Base-by-base conservation (phyloP, 331 rosid genomes). In the Phaseolus coccineus region DNA sequence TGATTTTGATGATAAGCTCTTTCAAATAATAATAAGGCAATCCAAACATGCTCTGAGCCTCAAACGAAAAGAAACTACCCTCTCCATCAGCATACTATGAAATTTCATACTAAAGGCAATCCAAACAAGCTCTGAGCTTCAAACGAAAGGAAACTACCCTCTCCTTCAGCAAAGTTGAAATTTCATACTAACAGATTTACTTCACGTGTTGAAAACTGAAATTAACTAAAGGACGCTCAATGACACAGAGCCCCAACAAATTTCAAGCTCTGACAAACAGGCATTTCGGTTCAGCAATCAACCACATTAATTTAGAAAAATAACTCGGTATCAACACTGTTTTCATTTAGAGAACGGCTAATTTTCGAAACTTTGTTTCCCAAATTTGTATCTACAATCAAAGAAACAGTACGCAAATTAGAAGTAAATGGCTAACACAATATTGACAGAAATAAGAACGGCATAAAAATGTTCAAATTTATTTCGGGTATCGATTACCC, bases 71-170 rank as follows among this genome's bases (percentile, higher is more conserved):
- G 73, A 76, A 64, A 76, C 51, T 27, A 61, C 47, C 63, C 48
- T 66, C 53, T 59, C 57, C 51, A 24, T 28, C 46, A 35, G 74
- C 59, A 73, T 68, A 65, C 40, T 2, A 33, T 5, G 51, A 51
- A 61, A 16, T 62, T 70, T 61, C 69, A 69, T 65, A 30, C 48
- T 28, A 65, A 19, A n/a, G 65, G 59, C 12, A 79, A 72, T 30
- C 70, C 55, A 56, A 35, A 44, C 76, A 74, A 14, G 58, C 76
- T 30, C 22, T 22, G 30, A 31, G 9, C 52, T 24, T 22, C 70
- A 80, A 51, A 53, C n/a, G 24, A 70, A 63, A 75, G 46, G 80
- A 76, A 70, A 76, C 51, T 27, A 61, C 53, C 73, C 63, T 58
- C 61, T 59, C 64, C 40, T 33, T 37, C 44, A 46, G 69, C 67